A percentile compares a stretch with the other conserved stretches of the same genome.
phyloP scores from a whole-genome alignment of 495 filamentous ascomycete species.

The Xylaria flabelliformis region DNA sequence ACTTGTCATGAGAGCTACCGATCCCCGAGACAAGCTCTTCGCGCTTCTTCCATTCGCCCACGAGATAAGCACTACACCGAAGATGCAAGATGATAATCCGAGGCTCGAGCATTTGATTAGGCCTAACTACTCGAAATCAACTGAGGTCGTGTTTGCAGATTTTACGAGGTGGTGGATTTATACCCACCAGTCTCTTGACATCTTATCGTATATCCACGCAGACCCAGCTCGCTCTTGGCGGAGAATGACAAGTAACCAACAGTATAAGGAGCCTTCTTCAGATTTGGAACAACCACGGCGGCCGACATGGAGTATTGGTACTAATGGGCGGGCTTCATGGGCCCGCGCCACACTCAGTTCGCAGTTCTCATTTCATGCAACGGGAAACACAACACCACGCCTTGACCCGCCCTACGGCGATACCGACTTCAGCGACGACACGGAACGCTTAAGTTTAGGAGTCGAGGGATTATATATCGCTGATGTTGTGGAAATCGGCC shows the following conservation, averaged over 20 bases:
- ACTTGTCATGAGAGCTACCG: background rate
- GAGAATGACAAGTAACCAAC: background rate
- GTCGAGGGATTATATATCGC: background rate
- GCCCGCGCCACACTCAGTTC: background rate
- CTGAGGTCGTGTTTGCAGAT: background rate
- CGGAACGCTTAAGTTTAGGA: background rate
- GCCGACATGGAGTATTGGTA: background rate
- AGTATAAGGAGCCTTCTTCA: background rate
- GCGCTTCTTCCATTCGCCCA: background rate
- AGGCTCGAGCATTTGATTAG: background rate
- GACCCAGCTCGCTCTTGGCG: conserved; percentile 1
- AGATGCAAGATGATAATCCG: background rate
- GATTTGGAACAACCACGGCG: background rate
- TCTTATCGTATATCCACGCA: background rate
- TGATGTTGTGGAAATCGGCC: background rate
- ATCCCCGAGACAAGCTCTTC: background rate
- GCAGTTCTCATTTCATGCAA: conserved; percentile 5
- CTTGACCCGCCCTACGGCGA: background rate
- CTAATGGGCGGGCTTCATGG: background rate
- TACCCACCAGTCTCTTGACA: background rate
- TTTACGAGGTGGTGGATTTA: conserved; percentile 6
- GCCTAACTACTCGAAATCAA: background rate
- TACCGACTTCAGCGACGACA: background rate
- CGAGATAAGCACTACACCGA: background rate
- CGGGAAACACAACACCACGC: background rate